These are phyloP conservation scores for Corylus heterophylla DNA, from an alignment of 306 rosid genomes.

Conservation along the genomic window DNA sequence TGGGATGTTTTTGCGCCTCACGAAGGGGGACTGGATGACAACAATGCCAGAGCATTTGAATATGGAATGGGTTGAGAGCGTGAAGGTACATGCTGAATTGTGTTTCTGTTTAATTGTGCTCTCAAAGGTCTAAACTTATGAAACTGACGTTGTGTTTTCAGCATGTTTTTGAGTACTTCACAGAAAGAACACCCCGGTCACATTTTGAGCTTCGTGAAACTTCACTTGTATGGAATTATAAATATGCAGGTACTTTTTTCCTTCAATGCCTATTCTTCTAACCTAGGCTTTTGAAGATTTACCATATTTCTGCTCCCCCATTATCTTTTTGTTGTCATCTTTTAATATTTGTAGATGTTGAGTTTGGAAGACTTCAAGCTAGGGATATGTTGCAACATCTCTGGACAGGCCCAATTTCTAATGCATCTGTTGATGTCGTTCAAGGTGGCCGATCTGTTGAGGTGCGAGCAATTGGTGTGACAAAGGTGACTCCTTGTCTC, in stretches of 20 bases:
- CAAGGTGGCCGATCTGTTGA: conserved; percentile 97
- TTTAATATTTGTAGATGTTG: conserved; percentile 57
- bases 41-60: conserved; percentile 96
- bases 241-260: conserved; percentile 70
- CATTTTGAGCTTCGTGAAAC: conserved; percentile 67
- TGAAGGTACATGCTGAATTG: conserved; percentile 55
- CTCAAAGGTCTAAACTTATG: conserved; percentile 29
- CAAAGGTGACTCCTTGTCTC: conserved; percentile 61
- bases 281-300: neutral
- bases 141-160: conserved; percentile 37
- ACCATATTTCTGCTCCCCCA: conserved; percentile 12
- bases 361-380: conserved; percentile 94
- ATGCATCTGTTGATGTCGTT: conserved; percentile 91
- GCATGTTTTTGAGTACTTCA: conserved; percentile 94
- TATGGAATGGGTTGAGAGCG: conserved; percentile 95
- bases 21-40: conserved; percentile 93
- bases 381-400: conserved; percentile 97
- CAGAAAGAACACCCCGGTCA: conserved; percentile 90
- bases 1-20: conserved; percentile 81
- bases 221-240: conserved; percentile 97
- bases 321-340: conserved; percentile 20
- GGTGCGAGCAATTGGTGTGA: conserved; percentile 92
- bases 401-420: conserved; percentile 97
- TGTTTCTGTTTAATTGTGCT: conserved; percentile 19
- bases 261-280: neutral